phyloP scores from a whole-genome alignment of 306 rosid genomes.

The Cucurbita ficifolia region DNA sequence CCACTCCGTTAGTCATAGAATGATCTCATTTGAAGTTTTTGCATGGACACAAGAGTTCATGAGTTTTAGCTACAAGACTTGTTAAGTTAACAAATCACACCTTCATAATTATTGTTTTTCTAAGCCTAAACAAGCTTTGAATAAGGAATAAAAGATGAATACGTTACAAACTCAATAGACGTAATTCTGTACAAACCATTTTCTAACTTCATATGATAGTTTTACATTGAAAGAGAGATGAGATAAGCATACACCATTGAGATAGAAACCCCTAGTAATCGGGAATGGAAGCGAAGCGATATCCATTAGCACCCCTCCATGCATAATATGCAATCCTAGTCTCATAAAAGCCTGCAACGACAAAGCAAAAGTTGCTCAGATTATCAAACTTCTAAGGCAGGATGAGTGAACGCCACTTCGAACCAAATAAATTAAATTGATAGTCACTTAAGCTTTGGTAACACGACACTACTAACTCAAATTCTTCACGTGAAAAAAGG shows the following conservation, averaged over 20 bases:
- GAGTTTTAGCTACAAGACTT: not conserved
- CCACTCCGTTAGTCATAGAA: not conserved
- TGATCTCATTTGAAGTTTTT: not conserved
- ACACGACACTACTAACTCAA: not conserved
- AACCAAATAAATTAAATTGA: not conserved
- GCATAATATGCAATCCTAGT: conserved; percentile 86
- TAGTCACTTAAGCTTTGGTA: not conserved
- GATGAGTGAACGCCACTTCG: not conserved
- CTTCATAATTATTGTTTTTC: not conserved
- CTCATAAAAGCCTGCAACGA: conserved; percentile 75
- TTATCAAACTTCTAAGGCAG: not conserved
- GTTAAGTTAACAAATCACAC: not conserved
- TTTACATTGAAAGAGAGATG: not conserved
- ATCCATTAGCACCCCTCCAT: conserved; percentile 85
- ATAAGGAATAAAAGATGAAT: not conserved
- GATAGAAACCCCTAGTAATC: conserved; percentile 37
- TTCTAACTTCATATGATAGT: not conserved
- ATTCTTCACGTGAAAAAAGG: not conserved
- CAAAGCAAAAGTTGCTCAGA: not conserved
- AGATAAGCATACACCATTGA: not conserved
- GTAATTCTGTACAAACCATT: conserved; percentile 1
- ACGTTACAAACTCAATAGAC: not conserved
- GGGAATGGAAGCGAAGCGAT: conserved; percentile 75
- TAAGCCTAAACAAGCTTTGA: not conserved
- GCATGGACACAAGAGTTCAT: not conserved